A percentile compares a stretch with the other conserved stretches of the same genome.
Evolutionary conservation across 2,329 filamentous ascomycete species (phyloP).

Genomic region (Nemania abortiva): DNA sequence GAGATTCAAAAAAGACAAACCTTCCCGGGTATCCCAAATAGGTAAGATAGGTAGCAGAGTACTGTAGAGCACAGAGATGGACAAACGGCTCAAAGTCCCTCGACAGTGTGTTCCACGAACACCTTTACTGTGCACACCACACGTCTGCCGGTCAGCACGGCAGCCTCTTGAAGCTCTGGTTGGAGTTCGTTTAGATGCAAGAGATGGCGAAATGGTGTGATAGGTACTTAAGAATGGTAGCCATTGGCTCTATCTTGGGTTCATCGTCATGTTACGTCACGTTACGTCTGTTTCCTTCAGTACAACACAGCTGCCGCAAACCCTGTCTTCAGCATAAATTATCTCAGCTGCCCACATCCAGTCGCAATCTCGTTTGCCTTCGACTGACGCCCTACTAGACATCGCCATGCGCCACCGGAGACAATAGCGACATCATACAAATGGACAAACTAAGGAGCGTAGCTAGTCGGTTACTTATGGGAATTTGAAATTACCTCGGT

Average conservation of each 20-base stretch:
- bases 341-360: conserved; percentile 24
- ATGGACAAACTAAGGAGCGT: neutral
- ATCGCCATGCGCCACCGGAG: neutral
- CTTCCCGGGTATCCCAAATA: conserved; percentile 20
- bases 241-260: conserved; percentile 19
- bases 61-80: neutral
- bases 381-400: neutral
- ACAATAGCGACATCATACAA: neutral
- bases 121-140: conserved; percentile 21
- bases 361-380: conserved; percentile 12
- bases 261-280: conserved; percentile 25
- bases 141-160: conserved; percentile 33
- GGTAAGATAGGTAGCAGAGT: conserved; percentile 15
- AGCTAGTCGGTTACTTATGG: neutral
- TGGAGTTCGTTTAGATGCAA: conserved; percentile 20
- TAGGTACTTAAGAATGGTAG: conserved; percentile 10
- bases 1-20: too few species aligned
- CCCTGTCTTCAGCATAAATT: conserved; percentile 31
- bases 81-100: conserved; percentile 21
- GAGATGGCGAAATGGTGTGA: conserved; percentile 31
- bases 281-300: conserved; percentile 4
- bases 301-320: conserved; percentile 20
- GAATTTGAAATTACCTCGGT: neutral
- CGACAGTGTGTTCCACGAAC: neutral
- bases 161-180: conserved; percentile 16